Percentiles rank a stretch among this genome's conserved stretches.
Evolutionary conservation across 2,329 filamentous ascomycete species (phyloP).

Genomic region (Venturia asperata): DNA sequence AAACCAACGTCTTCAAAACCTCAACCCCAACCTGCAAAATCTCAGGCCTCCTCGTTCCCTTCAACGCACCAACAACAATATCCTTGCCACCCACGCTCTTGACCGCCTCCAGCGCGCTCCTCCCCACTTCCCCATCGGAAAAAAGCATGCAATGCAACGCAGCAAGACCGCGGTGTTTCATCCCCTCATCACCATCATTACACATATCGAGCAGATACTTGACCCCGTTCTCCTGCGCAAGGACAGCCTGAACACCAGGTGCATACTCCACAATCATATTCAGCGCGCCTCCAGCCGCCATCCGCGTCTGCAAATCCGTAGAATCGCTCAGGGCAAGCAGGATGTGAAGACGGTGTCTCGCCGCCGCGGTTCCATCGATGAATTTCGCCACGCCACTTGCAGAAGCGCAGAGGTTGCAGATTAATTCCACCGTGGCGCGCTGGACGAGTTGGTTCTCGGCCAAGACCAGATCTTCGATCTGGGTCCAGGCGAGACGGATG

Average conservation of each 20-base stretch:
- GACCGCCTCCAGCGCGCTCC: slow-evolving; percentile 30
- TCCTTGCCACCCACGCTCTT: slow-evolving; percentile 27
- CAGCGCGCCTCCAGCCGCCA: slow-evolving; percentile 80
- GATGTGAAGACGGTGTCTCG: slow-evolving; percentile 58
- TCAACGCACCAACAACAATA: slow-evolving; percentile 63
- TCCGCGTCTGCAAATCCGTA: slow-evolving; percentile 70
- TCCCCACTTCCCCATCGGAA: slow-evolving; percentile 58
- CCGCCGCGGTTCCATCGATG: slow-evolving; percentile 60
- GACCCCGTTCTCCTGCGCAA: slow-evolving; percentile 65
- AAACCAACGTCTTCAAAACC: slow-evolving; percentile 61
- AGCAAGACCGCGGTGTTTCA: slow-evolving; percentile 65
- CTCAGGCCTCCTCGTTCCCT: slow-evolving; percentile 59
- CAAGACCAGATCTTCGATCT: slow-evolving; percentile 77
- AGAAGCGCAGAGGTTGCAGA: slow-evolving; percentile 79
- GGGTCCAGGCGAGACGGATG: slow-evolving; percentile 60
- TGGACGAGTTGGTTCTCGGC: slow-evolving; percentile 67
- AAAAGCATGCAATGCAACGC: slow-evolving; percentile 65
- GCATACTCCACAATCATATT: slow-evolving; percentile 64
- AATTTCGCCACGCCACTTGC: slow-evolving; percentile 62
- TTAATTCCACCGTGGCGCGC: slow-evolving; percentile 76
- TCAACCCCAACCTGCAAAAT: slow-evolving; percentile 66
- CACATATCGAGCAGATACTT: slow-evolving; percentile 76
- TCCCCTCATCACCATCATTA: slow-evolving; percentile 60
- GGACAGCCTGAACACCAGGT: slow-evolving; percentile 46
- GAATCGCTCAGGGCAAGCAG: slow-evolving; percentile 82